Evolutionary conservation across 2,329 filamentous ascomycete species (phyloP).

Genomic region (Sporothrix inflata): DNA sequence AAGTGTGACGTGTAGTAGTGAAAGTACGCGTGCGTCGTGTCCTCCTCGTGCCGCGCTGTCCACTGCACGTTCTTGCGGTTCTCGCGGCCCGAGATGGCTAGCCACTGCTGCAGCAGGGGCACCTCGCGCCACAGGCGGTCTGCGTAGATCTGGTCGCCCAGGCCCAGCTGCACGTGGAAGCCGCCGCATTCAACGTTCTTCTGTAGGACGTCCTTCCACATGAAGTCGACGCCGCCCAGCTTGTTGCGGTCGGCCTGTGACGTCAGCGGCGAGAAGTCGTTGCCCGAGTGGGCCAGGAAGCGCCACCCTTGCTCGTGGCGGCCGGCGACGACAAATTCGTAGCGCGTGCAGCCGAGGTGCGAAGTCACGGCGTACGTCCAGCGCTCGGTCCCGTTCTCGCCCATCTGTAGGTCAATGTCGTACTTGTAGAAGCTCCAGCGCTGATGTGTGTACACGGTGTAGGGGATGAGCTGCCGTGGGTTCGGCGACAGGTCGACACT

Average conservation of each 20-base stretch:
- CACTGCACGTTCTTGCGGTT: constrained; percentile 87
- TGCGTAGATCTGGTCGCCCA: constrained; percentile 94
- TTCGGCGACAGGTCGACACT: constrained; percentile 91
- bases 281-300: constrained; percentile 93
- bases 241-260: constrained; percentile 82
- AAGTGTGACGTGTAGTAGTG: constrained; percentile 99
- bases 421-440: constrained; percentile 97
- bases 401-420: constrained; percentile 87
- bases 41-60: constrained; percentile 94
- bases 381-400: constrained; percentile 75
- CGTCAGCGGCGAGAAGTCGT: constrained; percentile 89
- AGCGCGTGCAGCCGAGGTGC: constrained; percentile 94
- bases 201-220: constrained; percentile 99
- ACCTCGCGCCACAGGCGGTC: constrained; percentile 97
- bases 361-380: constrained; percentile 99
- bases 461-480: constrained; percentile 80
- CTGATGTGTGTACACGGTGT: constrained; percentile 85
- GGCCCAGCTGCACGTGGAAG: constrained; percentile 89
- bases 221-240: constrained; percentile 86
- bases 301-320: constrained; percentile 90
- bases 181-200: constrained; percentile 96
- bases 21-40: constrained; percentile 95
- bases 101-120: constrained; percentile 90
- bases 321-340: constrained; percentile 94
- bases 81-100: constrained; percentile 88